Conservation (phyloP, 306 rosid species). For the Gynostemma pentaphyllum region DNA sequence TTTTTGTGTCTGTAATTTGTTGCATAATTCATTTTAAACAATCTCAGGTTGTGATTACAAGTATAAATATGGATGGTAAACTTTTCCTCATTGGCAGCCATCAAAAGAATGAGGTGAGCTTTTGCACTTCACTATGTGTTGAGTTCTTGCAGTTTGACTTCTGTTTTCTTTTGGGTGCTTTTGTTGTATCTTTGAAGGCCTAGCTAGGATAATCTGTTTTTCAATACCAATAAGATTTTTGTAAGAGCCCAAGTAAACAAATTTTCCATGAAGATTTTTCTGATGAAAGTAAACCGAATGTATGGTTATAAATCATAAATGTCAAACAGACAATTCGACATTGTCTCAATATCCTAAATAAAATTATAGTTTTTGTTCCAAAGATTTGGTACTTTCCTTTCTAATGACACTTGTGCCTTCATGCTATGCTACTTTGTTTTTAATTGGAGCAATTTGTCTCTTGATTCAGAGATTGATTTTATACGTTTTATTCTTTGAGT, state of each 20-base stretch:
- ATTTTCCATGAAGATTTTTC: neutral
- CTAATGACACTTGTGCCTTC: neutral
- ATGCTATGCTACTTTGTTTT: neutral
- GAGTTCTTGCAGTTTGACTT: neutral
- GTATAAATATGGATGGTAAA: constrained; percentile 42
- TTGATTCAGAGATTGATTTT: neutral
- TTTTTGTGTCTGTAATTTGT: neutral
- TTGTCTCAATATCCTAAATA: neutral
- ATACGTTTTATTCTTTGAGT: neutral
- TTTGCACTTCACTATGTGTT: neutral
- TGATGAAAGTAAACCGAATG: neutral
- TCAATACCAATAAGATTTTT: neutral
- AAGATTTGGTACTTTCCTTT: neutral
- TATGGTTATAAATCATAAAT: neutral
- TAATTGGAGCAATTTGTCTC: neutral
- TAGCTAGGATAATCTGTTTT: neutral
- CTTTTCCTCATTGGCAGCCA: constrained; percentile 55
- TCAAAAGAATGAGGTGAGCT: constrained; percentile 33
- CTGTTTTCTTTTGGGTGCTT: neutral
- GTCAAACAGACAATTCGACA: neutral
- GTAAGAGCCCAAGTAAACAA: neutral
- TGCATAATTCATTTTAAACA: neutral
- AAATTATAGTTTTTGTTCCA: neutral
- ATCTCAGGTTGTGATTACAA: constrained; percentile 66
- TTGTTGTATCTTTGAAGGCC: neutral